Percentiles rank a stretch among this genome's conserved stretches.
phyloP scores from a whole-genome alignment of 2,329 filamentous ascomycete genomes.

The Ceratocystis huliohia region DNA sequence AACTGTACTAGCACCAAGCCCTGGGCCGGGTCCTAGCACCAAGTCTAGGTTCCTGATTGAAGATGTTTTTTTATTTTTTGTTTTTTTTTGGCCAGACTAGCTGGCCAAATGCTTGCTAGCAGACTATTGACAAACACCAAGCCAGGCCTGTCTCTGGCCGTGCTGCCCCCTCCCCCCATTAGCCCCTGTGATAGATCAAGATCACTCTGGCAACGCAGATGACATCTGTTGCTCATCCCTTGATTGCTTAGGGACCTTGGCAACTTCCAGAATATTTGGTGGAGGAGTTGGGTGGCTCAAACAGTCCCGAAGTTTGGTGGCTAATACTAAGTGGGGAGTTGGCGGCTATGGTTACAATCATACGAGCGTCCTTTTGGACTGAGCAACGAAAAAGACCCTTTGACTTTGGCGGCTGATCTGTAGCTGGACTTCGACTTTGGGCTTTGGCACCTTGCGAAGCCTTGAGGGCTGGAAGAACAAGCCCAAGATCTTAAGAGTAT shows the following conservation, averaged over 20 bases:
- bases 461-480: background rate
- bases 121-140: background rate
- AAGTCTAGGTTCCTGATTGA: background rate
- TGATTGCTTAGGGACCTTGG: background rate
- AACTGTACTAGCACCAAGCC: background rate
- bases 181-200: background rate
- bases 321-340: no score
- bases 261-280: conserved; percentile 4
- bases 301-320: background rate
- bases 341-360: background rate
- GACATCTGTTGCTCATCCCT: background rate
- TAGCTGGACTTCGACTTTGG: background rate
- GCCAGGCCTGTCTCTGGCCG: background rate
- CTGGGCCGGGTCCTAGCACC: background rate
- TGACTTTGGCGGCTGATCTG: background rate
- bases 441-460: background rate
- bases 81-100: background rate
- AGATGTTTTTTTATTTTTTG: background rate
- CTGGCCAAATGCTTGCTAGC: background rate
- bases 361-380: background rate
- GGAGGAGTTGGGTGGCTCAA: background rate
- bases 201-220: conserved; percentile 3
- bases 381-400: background rate
- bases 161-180: background rate
- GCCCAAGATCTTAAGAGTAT: background rate